phyloP scores from a whole-genome alignment of 1,139 yeast species.

The Protomyces pachydermus region DNA sequence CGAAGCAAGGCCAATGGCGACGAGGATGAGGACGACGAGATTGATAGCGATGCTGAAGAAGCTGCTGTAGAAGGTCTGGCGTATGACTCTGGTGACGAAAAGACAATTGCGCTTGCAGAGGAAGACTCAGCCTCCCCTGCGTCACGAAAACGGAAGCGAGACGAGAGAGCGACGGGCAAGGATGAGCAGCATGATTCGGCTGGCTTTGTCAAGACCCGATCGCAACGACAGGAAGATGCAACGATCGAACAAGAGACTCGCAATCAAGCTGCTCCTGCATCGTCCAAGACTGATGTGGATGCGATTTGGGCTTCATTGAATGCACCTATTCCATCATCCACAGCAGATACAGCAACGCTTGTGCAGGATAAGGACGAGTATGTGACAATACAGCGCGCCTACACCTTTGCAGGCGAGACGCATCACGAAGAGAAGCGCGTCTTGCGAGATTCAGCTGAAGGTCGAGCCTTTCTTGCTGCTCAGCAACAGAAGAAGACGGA shows the following conservation, averaged over 20 bases:
- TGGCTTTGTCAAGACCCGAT: slow-evolving; percentile 57
- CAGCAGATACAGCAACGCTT: slow-evolving; percentile 13
- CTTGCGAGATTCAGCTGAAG: slow-evolving; percentile 74
- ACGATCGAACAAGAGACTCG: slow-evolving; percentile 33
- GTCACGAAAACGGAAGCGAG: slow-evolving; percentile 14
- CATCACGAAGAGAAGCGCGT: slow-evolving; percentile 74
- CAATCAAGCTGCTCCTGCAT: slow-evolving; percentile 29
- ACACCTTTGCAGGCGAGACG: slow-evolving; percentile 84
- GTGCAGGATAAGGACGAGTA: slow-evolving; percentile 41
- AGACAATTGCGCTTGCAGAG: slow-evolving; percentile 1
- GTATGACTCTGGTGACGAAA: slow-evolving; percentile 28
- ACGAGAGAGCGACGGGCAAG: slow-evolving; percentile 32
- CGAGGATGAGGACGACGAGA: slow-evolving; percentile 9
- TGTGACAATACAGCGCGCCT: slow-evolving; percentile 68
- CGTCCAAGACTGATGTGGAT: slow-evolving; percentile 44
- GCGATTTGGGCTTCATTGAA: slow-evolving; percentile 53
- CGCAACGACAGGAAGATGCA: slow-evolving; percentile 48
- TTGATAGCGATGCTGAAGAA: slow-evolving; percentile 36
- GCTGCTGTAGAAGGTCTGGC: slow-evolving; percentile 11
- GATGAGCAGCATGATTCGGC: slow-evolving; percentile 39
- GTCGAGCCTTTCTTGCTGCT: slow-evolving; percentile 55
- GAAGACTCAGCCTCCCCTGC: neutral
- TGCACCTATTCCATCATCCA: slow-evolving; percentile 2
- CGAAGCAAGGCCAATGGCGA: slow-evolving; percentile 2
- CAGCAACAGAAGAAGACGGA: slow-evolving; percentile 35